A percentile compares a stretch with the other conserved stretches of the same genome.
Conservation (phyloP, 345 rosid species). For the Melaleuca alternifolia region DNA sequence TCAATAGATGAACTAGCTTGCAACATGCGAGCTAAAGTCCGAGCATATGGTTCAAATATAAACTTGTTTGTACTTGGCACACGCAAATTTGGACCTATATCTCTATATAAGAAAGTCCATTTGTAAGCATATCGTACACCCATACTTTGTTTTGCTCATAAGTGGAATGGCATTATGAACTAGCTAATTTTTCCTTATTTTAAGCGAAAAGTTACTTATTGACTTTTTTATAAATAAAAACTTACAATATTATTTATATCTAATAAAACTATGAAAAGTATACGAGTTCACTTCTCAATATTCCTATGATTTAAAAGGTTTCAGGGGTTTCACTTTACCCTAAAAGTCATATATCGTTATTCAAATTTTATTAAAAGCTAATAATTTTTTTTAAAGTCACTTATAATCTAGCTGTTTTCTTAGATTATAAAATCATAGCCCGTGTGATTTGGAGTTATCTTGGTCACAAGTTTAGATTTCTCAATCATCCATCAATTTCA, state of each 20-base stretch:
- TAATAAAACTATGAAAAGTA: background rate
- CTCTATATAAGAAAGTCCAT: background rate
- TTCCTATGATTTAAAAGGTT: background rate
- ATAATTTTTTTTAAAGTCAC: too few species aligned
- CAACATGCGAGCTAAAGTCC: background rate
- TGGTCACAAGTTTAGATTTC: too few species aligned
- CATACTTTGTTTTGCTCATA: background rate
- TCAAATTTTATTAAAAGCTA: background rate
- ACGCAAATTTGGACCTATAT: background rate
- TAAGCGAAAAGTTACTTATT: background rate
- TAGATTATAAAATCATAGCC: too few species aligned
- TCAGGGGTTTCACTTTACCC: background rate
- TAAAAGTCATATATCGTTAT: background rate
- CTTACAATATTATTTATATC: background rate
- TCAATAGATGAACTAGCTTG: background rate
- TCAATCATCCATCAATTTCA: too few species aligned
- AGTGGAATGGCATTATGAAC: background rate
- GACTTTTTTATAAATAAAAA: background rate
- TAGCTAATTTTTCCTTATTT: background rate
- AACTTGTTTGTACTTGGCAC: background rate
- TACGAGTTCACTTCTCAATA: background rate
- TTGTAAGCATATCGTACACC: background rate
- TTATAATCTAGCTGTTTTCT: background rate
- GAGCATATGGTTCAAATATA: background rate
- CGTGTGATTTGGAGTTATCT: too few species aligned